Evolutionary conservation across 352 stramenopile genomes (phyloP).

Genomic region (Saprolegnia diclina): DNA sequence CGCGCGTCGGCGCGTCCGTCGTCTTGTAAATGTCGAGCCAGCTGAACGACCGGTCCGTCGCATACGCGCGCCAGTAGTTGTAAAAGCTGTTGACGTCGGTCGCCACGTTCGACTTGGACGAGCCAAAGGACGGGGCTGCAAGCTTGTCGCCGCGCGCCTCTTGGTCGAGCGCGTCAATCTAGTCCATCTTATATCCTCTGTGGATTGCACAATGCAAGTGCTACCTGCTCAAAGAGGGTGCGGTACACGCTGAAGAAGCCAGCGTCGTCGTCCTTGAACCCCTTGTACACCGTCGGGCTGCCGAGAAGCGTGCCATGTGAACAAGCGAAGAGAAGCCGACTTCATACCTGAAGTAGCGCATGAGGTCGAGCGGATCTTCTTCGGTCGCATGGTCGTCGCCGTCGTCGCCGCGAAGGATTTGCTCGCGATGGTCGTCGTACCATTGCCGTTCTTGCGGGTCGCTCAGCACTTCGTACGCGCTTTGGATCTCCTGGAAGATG

Average conservation of each 20-base stretch:
- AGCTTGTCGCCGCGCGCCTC: constrained; percentile 22
- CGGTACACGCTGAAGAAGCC: constrained; percentile 78
- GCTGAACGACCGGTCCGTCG: constrained; percentile 60
- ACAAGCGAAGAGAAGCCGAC: not conserved
- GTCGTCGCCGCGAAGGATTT: constrained; percentile 72
- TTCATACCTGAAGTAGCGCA: constrained; percentile 68
- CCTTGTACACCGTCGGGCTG: constrained; percentile 63
- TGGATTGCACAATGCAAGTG: constrained; percentile 1
- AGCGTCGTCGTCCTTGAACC: constrained; percentile 63
- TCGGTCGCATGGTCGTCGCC: constrained; percentile 33
- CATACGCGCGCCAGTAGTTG: constrained; percentile 72
- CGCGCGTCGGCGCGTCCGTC: constrained; percentile 64
- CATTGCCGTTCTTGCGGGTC: constrained; percentile 81
- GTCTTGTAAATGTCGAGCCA: constrained; percentile 83
- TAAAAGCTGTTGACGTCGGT: constrained; percentile 66
- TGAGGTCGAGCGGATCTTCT: constrained; percentile 61
- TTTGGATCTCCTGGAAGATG: constrained; percentile 83
- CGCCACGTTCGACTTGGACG: constrained; percentile 28
- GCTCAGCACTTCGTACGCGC: constrained; percentile 80
- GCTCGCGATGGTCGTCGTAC: constrained; percentile 85
- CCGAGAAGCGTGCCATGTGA: not conserved
- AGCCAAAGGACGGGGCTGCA: constrained; percentile 46
- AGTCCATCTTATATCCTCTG: not conserved
- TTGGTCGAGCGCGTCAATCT: constrained; percentile 69
- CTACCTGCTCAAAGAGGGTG: constrained; percentile 58